Evolutionary conservation across 2,329 filamentous ascomycete species (phyloP), one percentile per base, ranked within the genome.

Genomic region (Stylonectria norvegica): DNA sequence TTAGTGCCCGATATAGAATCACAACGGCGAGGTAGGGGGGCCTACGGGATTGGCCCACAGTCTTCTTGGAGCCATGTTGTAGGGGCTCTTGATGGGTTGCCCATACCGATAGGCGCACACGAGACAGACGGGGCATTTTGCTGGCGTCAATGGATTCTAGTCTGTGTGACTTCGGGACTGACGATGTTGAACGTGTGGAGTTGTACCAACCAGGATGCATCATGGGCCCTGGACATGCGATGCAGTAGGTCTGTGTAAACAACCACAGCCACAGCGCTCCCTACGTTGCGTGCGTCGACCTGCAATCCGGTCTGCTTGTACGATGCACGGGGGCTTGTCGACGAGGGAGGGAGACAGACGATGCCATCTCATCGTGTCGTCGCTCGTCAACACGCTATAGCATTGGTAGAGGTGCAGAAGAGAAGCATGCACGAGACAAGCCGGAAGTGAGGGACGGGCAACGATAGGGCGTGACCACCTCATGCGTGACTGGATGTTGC

Each of bases 81-180:
- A 10, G 28, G 28, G 14, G 8, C 28, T 7, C 28, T 8, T 30
- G 14, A 30, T 14, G 28, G 14, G 28, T 7, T 8, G 14, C 15
- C 28, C 7, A 12, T 12, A 8, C 22, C 8, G 9, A 15, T 9
- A 6, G 28, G 28, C 28, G 9, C 28, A 6, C 8, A 15, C 14
- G 14, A 7, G 14, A 9, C 15, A 16, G 5, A 14, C 7, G 30
- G 8, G 30, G 15, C 30, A 18, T 18, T 14, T 5, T 18, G 5
- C 8, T 14, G 28, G 8, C 30, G 14, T 18, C 19, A 36, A 30
- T 48, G 30, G 36, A 25, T 35, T 28, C 30, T 20, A 37, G 39
- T 40, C 37, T 40, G 52, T 53, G 41, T 42, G 38, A 55, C 53
- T 42, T 43, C 42, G 43, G 51, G 36, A 52, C 31, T 19, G 30